Evolutionary conservation across 768 basidiomycete genomes (phyloP).

Genomic region (Pisolithus marmoratus): DNA sequence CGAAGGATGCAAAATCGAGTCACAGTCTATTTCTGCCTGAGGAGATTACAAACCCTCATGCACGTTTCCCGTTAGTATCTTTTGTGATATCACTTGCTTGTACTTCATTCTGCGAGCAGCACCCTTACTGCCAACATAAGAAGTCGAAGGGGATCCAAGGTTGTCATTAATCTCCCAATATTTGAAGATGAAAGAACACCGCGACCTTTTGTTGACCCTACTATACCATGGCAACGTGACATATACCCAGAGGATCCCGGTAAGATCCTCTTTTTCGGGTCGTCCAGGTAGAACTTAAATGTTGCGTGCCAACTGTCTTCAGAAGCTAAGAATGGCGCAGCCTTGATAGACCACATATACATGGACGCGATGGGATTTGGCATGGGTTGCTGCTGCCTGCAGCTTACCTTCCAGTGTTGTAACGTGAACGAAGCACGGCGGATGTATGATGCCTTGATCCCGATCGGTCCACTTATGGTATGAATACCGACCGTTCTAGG

Average conservation of each 20-base stretch:
- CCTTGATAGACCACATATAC: slow-evolving; percentile 87
- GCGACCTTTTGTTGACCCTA: slow-evolving; percentile 84
- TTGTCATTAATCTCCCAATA: slow-evolving; percentile 91
- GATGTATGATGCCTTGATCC: slow-evolving; percentile 95
- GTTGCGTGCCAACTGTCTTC: not conserved
- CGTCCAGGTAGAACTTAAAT: slow-evolving; percentile 7
- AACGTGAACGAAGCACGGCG: slow-evolving; percentile 87
- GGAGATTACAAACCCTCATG: slow-evolving; percentile 95
- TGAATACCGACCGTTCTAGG: slow-evolving; percentile 12
- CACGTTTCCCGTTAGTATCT: slow-evolving; percentile 87
- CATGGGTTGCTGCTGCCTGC: slow-evolving; percentile 98
- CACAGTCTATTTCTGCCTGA: slow-evolving; percentile 93
- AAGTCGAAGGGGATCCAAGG: slow-evolving; percentile 83
- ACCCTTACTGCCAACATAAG: slow-evolving; percentile 98
- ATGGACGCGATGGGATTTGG: slow-evolving; percentile 99
- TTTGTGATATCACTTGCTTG: slow-evolving; percentile 6
- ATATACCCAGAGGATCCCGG: slow-evolving; percentile 82
- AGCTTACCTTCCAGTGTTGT: slow-evolving; percentile 96
- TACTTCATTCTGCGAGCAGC: slow-evolving; percentile 37
- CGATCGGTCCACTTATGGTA: slow-evolving; percentile 93
- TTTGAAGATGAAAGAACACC: slow-evolving; percentile 87
- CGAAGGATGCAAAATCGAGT: slow-evolving; percentile 73
- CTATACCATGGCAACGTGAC: slow-evolving; percentile 84
- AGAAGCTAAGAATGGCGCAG: slow-evolving; percentile 91
- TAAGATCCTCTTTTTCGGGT: slow-evolving; percentile 28